Conservation (phyloP, 2,329 filamentous ascomycete genomes). For the Colletotrichum sp. region DNA sequence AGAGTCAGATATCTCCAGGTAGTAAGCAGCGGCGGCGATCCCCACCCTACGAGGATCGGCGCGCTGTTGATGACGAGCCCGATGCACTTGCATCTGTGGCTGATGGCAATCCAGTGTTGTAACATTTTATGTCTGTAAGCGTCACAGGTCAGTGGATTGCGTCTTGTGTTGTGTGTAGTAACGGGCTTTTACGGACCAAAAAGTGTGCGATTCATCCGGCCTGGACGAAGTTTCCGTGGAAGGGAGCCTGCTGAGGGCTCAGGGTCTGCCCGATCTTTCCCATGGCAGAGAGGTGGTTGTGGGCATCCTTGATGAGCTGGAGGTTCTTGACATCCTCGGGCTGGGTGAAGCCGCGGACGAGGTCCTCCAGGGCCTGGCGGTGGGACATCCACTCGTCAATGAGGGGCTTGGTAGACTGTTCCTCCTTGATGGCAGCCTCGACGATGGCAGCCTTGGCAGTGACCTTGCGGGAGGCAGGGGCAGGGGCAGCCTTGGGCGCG, state of each 20-base stretch:
- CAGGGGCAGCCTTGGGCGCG: conserved; percentile 39
- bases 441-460: conserved; percentile 45
- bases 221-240: conserved; percentile 26
- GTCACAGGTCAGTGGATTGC: not conserved
- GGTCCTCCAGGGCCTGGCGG: conserved; percentile 66
- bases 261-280: conserved; percentile 52
- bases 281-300: conserved; percentile 57
- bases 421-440: conserved; percentile 35
- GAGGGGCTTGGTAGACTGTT: conserved; percentile 44
- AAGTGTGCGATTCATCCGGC: conserved; percentile 32
- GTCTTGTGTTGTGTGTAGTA: not conserved
- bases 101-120: conserved; percentile 1
- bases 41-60: conserved; percentile 1
- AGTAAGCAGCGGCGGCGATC: not conserved
- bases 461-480: conserved; percentile 52
- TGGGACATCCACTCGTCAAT: conserved; percentile 65
- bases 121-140: not conserved
- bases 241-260: conserved; percentile 9
- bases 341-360: conserved; percentile 55
- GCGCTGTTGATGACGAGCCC: not conserved
- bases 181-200: conserved; percentile 16
- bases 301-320: conserved; percentile 57
- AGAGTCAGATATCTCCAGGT: not conserved
- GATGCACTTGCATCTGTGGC: conserved; percentile 12
- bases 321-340: conserved; percentile 59